Conservation (phyloP, 192 early-diverging fungal species). For the Anaeromyces robustus region DNA sequence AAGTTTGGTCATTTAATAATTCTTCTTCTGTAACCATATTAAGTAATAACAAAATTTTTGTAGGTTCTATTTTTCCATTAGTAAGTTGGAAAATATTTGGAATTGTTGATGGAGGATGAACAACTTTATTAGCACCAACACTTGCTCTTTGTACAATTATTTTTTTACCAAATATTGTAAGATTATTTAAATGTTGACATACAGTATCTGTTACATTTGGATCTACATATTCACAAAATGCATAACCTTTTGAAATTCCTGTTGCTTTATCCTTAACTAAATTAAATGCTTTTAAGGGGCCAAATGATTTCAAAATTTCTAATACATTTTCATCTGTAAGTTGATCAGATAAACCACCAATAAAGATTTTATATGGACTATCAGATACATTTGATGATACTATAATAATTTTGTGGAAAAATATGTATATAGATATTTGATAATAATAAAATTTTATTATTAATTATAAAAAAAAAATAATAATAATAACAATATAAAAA, state of each 20-base stretch:
- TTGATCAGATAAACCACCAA: conserved; percentile 79
- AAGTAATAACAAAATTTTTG: conserved; percentile 69
- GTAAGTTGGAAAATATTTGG: conserved; percentile 12
- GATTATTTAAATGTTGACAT: conserved; percentile 85
- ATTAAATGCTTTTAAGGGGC: conserved; percentile 80
- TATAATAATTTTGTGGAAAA: conserved; percentile 20
- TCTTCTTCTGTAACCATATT: conserved; percentile 90
- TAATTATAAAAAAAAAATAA: conserved; percentile 2
- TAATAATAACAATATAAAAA: background rate
- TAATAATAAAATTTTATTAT: conserved; percentile 6
- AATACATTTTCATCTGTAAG: conserved; percentile 85
- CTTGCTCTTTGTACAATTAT: conserved; percentile 88
- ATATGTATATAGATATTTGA: background rate
- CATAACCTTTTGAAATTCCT: conserved; percentile 76
- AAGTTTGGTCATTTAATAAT: conserved; percentile 70
- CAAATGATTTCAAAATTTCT: conserved; percentile 86
- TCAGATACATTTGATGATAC: conserved; percentile 85
- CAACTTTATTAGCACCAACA: conserved; percentile 49
- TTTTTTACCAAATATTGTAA: conserved; percentile 86
- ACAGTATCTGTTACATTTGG: conserved; percentile 78
- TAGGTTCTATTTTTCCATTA: conserved; percentile 27
- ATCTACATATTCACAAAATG: conserved; percentile 91
- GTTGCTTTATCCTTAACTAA: conserved; percentile 70
- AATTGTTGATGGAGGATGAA: background rate
- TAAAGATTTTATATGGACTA: conserved; percentile 82